Conservation (phyloP, 768 basidiomycete species). For the Leccinum boreale region DNA sequence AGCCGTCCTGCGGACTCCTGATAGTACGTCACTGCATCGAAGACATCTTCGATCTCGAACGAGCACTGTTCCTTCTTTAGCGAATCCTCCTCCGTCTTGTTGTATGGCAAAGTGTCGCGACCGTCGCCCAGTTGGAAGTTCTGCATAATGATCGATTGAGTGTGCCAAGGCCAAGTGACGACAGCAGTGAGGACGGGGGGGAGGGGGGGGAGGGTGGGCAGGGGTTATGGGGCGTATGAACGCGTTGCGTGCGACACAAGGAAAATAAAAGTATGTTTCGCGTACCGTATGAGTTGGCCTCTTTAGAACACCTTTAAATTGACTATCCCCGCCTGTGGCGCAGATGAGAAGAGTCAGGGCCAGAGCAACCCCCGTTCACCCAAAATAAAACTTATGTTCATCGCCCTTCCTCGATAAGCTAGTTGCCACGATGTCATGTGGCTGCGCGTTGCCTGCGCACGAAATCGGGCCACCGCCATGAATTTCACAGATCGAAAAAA, state of each 20-base stretch:
- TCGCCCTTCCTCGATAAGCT: not conserved
- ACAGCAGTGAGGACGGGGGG: not conserved
- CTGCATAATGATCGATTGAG: not conserved
- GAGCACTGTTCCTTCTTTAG: not conserved
- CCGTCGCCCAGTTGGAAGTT: not conserved
- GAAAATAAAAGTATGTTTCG: not conserved
- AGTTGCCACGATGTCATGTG: no score
- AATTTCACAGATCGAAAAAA: not conserved
- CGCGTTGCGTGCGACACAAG: not conserved
- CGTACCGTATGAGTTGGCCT: not conserved
- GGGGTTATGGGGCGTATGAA: not conserved
- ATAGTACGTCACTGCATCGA: conserved; percentile 43
- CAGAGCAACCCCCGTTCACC: no score
- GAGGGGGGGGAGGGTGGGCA: not conserved
- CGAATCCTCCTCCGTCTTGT: not conserved
- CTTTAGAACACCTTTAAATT: not conserved
- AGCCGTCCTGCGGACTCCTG: conserved; percentile 56
- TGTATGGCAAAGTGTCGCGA: not conserved
- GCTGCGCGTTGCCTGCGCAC: not conserved
- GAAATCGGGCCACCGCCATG: not conserved
- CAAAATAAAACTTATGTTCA: not conserved
- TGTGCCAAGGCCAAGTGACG: not conserved
- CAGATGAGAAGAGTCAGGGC: not conserved
- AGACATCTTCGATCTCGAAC: not conserved
- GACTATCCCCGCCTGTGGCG: not conserved